These are phyloP conservation scores for Phytophthora macrochlamydospora DNA, from an alignment of 352 stramenopile species.

Conservation along the genomic window DNA sequence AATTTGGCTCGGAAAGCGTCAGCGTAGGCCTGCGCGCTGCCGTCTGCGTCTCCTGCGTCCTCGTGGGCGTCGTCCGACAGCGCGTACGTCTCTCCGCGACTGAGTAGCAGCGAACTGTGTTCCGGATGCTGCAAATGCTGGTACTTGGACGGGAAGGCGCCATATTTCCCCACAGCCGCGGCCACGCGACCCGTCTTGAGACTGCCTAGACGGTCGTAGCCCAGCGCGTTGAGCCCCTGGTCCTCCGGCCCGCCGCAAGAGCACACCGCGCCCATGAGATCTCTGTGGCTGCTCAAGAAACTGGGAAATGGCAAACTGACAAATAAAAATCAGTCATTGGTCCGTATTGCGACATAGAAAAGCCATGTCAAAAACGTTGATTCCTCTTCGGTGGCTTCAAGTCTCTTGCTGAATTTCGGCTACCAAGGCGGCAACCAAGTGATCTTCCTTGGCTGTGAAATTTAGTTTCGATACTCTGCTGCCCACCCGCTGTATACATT, in stretches of 20 bases:
- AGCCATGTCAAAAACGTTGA: too few species aligned
- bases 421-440: too few species aligned
- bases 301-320: neutral
- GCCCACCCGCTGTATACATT: too few species aligned
- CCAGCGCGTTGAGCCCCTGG: constrained; percentile 38
- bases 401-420: too few species aligned
- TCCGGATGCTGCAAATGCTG: constrained; percentile 37
- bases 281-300: neutral
- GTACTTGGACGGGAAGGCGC: constrained; percentile 36
- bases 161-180: constrained; percentile 38
- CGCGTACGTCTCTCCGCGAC: constrained; percentile 60
- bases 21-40: constrained; percentile 57
- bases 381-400: too few species aligned
- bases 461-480: too few species aligned
- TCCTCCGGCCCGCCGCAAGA: constrained; percentile 56
- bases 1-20: constrained; percentile 76
- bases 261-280: constrained; percentile 54
- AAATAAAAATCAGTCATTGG: too few species aligned
- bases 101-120: constrained; percentile 46
- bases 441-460: too few species aligned
- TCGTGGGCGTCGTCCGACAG: constrained; percentile 51
- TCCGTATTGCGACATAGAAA: too few species aligned
- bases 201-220: constrained; percentile 45
- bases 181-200: constrained; percentile 34
- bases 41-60: constrained; percentile 21